These are phyloP conservation scores for Aspergillus bertholletiae DNA, from an alignment of 495 filamentous ascomycete species.

Conservation along the genomic window DNA sequence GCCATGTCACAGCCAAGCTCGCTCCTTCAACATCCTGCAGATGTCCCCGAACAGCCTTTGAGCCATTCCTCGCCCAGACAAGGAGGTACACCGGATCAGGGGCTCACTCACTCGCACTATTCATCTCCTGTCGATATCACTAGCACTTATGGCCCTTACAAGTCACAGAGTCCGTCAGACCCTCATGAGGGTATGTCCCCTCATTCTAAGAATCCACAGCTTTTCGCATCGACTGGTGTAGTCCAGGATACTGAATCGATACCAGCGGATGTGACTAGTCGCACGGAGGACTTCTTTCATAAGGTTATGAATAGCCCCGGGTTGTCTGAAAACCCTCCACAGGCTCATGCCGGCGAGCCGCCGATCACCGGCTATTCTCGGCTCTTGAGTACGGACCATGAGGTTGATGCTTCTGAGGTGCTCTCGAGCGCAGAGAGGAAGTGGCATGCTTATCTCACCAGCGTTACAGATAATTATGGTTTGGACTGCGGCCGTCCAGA, in stretches of 20 bases:
- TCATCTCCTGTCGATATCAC: conserved; percentile 15
- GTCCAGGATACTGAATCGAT: background rate
- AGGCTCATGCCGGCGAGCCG: background rate
- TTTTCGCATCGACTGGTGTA: conserved; percentile 1
- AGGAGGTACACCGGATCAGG: background rate
- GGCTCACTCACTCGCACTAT: conserved; percentile 10
- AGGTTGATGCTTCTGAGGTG: conserved; percentile 4
- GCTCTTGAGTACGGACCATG: background rate
- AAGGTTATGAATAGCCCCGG: conserved; percentile 8
- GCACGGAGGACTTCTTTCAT: conserved; percentile 10
- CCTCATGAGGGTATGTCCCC: conserved; percentile 12
- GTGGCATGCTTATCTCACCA: conserved; percentile 41
- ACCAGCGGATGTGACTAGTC: background rate
- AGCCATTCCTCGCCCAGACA: conserved; percentile 7
- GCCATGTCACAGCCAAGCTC: conserved; percentile 34
- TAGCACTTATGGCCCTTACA: background rate
- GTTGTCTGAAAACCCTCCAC: background rate
- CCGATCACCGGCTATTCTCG: background rate
- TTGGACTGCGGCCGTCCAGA: conserved; percentile 67
- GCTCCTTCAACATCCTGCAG: conserved; percentile 31
- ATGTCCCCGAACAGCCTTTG: conserved; percentile 10
- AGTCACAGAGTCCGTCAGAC: conserved; percentile 7
- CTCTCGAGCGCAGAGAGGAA: conserved; percentile 26
- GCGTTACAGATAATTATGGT: conserved; percentile 53
- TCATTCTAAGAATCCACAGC: background rate